Conservation (phyloP, 106 monocot species). For the Dendrobium officinale region DNA sequence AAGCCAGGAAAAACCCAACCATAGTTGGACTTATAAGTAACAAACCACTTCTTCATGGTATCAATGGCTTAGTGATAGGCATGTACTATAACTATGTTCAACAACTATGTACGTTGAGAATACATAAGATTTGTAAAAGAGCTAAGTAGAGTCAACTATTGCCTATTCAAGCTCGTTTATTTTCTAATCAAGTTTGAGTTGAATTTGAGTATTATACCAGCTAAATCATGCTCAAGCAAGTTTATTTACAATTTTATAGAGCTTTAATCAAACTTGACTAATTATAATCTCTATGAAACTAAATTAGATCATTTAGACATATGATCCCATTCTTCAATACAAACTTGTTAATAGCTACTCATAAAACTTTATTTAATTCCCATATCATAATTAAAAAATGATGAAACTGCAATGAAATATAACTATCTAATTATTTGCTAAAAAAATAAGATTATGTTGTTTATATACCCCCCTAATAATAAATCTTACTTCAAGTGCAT, state of each 20-base stretch:
- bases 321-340: not conserved
- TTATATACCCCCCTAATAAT: not conserved
- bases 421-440: not conserved
- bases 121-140: not conserved
- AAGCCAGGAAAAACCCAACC: not conserved
- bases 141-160: not conserved
- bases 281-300: not conserved
- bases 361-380: not conserved
- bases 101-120: too few species aligned
- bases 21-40: not conserved
- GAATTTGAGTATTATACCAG: not conserved
- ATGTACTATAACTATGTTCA: not conserved
- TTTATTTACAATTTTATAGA: slow-evolving; percentile 1
- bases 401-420: not conserved
- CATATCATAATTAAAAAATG: too few species aligned
- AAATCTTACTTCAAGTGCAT: not conserved
- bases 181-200: not conserved
- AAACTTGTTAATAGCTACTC: not conserved
- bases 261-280: not conserved
- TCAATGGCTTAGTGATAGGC: not conserved
- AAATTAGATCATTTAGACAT: not conserved
- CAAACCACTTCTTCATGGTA: not conserved
- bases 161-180: not conserved
- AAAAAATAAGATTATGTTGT: not conserved
- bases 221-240: not conserved